Evolutionary conservation across 169 alveolate genomes (phyloP).

Genomic region (Theileria equi): DNA sequence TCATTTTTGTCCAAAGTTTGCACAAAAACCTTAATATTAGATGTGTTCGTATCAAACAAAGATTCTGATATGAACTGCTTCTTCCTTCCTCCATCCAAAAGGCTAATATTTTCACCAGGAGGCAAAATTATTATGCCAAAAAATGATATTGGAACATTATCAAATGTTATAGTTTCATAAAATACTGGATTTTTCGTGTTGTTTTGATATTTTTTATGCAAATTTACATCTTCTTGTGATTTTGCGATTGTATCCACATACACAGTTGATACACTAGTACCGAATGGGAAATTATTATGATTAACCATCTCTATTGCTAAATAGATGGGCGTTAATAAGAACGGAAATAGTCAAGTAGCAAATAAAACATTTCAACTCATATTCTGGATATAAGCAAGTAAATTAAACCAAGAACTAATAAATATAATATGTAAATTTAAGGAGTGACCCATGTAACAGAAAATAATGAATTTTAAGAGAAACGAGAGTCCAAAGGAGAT

Average conservation of each 20-base stretch:
- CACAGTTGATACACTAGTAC: neutral
- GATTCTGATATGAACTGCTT: conserved; percentile 12
- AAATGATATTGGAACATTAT: conserved; percentile 36
- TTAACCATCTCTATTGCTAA: no score
- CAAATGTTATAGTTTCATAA: conserved; percentile 27
- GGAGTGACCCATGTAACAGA: no score
- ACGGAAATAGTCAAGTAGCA: no score
- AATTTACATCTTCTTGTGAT: conserved; percentile 24
- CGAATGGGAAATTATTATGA: no score
- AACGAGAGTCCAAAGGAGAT: no score
- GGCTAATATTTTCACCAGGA: conserved; percentile 9
- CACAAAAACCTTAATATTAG: conserved; percentile 43
- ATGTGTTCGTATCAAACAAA: neutral
- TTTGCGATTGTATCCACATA: conserved; percentile 14
- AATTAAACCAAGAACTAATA: no score
- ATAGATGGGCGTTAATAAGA: no score
- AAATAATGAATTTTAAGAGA: no score
- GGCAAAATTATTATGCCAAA: conserved; percentile 22
- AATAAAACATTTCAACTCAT: no score
- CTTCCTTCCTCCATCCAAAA: conserved; percentile 3
- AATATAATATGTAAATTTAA: no score
- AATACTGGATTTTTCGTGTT: neutral
- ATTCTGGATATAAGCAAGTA: no score
- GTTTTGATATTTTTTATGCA: conserved; percentile 12
- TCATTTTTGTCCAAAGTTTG: conserved; percentile 28